Conservation (phyloP, 176 grass and related monocot species). For the Hsuehochloa calcarea region DNA sequence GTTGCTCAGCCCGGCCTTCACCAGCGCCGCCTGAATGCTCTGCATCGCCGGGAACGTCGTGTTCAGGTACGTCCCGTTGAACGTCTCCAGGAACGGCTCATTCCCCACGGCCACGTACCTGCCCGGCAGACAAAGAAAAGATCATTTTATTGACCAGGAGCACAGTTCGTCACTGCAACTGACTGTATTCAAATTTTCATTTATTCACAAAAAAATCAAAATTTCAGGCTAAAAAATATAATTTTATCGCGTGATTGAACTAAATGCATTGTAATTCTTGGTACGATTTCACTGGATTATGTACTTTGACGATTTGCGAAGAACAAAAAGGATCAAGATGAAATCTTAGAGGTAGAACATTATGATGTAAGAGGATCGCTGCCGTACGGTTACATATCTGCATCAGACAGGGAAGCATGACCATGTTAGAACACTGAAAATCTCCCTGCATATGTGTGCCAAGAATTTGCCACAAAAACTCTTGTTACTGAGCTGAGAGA, state of each 20-base stretch:
- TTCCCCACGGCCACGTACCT: slow-evolving; percentile 82
- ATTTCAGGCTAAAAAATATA: too few species aligned
- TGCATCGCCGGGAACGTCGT: slow-evolving; percentile 81
- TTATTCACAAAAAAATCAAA: neutral
- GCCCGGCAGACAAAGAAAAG: neutral
- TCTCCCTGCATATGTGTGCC: neutral
- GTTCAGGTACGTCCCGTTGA: slow-evolving; percentile 71
- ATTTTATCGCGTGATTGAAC: neutral
- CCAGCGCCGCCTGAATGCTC: slow-evolving; percentile 71
- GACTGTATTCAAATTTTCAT: neutral
- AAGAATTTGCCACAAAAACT: neutral
- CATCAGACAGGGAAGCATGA: slow-evolving; percentile 23
- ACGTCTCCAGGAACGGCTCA: slow-evolving; percentile 76
- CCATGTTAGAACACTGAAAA: neutral
- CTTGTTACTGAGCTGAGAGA: neutral
- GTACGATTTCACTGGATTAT: neutral
- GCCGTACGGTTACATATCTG: neutral
- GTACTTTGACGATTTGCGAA: neutral
- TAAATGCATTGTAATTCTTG: neutral
- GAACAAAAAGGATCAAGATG: neutral
- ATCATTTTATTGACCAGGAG: neutral
- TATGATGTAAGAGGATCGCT: neutral
- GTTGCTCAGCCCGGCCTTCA: slow-evolving; percentile 53
- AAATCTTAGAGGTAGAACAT: neutral
- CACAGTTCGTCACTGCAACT: neutral